Evolutionary conservation across 2,329 filamentous ascomycete species (phyloP).

Genomic region (Microsporum canis): DNA sequence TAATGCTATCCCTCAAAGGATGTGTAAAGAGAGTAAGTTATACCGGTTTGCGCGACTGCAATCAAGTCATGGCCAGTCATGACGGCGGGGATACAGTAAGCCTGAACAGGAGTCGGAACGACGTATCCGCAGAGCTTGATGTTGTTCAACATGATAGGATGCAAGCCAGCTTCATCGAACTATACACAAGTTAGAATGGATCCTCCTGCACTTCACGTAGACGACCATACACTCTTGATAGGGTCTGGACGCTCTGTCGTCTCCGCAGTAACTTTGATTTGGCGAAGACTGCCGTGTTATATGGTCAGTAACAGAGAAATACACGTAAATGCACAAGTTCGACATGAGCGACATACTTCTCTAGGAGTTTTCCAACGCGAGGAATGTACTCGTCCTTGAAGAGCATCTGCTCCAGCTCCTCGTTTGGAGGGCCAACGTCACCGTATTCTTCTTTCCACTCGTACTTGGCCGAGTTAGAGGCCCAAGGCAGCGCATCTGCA

Average conservation of each 20-base stretch:
- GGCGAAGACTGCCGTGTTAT: slow-evolving; percentile 27
- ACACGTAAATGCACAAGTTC: background rate
- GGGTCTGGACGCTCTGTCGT: slow-evolving; percentile 39
- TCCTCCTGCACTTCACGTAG: background rate
- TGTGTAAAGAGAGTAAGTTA: slow-evolving; percentile 16
- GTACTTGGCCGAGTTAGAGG: slow-evolving; percentile 55
- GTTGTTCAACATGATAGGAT: slow-evolving; percentile 73
- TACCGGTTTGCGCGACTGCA: slow-evolving; percentile 85
- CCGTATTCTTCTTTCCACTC: slow-evolving; percentile 78
- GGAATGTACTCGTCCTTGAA: slow-evolving; percentile 49
- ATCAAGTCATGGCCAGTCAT: slow-evolving; percentile 69
- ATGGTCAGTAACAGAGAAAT: slow-evolving; percentile 7
- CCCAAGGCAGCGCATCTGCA: slow-evolving; percentile 32
- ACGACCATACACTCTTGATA: slow-evolving; percentile 37
- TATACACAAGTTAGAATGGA: slow-evolving; percentile 24
- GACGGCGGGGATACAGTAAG: slow-evolving; percentile 71
- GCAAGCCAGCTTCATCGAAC: slow-evolving; percentile 70
- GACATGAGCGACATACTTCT: slow-evolving; percentile 40
- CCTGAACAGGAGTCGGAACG: slow-evolving; percentile 74
- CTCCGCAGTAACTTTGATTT: slow-evolving; percentile 42
- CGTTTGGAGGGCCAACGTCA: slow-evolving; percentile 63
- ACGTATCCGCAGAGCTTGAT: slow-evolving; percentile 60
- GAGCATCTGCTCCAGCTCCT: slow-evolving; percentile 61
- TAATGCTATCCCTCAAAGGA: slow-evolving; percentile 11
- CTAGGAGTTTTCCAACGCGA: slow-evolving; percentile 51